A percentile compares a stretch with the other conserved stretches of the same genome.
These are phyloP conservation scores for Ganoderma resinaceum DNA, from an alignment of 1,284 basidiomycete species.

Conservation along the genomic window DNA sequence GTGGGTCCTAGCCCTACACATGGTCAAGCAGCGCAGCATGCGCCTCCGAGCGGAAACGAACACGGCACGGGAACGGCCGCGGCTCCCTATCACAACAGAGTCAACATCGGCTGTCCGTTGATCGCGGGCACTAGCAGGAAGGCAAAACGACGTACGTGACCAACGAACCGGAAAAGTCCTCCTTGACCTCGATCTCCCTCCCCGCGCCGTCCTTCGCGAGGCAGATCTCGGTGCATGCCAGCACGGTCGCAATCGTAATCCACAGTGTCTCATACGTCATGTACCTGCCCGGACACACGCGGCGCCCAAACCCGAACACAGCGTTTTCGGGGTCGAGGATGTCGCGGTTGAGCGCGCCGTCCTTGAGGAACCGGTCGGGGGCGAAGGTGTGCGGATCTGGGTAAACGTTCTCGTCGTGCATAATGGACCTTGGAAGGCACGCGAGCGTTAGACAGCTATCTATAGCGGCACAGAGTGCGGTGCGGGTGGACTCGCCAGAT, in stretches of 20 bases:
- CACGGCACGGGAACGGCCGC: slow-evolving; percentile 25
- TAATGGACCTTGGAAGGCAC: slow-evolving; percentile 26
- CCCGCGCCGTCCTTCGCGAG: slow-evolving; percentile 21
- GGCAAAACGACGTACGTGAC: slow-evolving; percentile 17
- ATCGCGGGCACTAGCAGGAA: too few species aligned
- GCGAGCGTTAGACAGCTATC: not conserved
- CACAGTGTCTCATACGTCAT: slow-evolving; percentile 37
- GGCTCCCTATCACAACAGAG: slow-evolving; percentile 20
- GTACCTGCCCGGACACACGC: slow-evolving; percentile 31
- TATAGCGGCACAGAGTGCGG: not conserved
- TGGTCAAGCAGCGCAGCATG: slow-evolving; percentile 12
- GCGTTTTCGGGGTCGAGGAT: slow-evolving; percentile 24
- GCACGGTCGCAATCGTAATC: slow-evolving; percentile 30
- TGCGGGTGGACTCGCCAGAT: slow-evolving; percentile 14
- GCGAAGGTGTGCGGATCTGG: slow-evolving; percentile 31
- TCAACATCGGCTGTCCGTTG: not conserved
- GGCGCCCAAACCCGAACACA: slow-evolving; percentile 37
- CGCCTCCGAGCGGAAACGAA: slow-evolving; percentile 21
- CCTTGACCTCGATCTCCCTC: slow-evolving; percentile 20
- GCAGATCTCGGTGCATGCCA: slow-evolving; percentile 36
- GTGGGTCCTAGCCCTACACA: not conserved
- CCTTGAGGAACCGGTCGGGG: slow-evolving; percentile 36
- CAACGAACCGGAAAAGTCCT: slow-evolving; percentile 20
- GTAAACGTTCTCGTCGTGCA: slow-evolving; percentile 31
- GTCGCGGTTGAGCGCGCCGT: slow-evolving; percentile 18